Percentiles rank a stretch among this genome's conserved stretches.
phyloP scores from a whole-genome alignment of 148 eudicot species.

The Agrostemma githago region DNA sequence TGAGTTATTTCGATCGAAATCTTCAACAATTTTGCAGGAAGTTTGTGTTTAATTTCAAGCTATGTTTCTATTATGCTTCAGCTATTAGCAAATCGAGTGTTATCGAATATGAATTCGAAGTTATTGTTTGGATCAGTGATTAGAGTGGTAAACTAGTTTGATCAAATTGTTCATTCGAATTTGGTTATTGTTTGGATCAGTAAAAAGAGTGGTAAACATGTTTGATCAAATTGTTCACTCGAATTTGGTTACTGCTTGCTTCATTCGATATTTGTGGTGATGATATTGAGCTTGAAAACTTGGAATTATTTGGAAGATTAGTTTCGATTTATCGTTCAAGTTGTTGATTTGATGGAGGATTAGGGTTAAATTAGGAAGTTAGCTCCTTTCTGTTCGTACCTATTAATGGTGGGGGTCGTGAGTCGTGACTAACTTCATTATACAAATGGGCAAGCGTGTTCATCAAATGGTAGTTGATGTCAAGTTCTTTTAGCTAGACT shows the following conservation, averaged over 20 bases:
- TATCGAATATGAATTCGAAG: background rate
- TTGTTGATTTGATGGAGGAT: background rate
- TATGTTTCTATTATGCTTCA: background rate
- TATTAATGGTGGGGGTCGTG: too few species aligned
- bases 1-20: background rate
- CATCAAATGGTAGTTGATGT: background rate
- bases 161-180: background rate
- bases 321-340: too few species aligned
- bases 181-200: background rate
- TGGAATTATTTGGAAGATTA: background rate
- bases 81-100: too few species aligned
- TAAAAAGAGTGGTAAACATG: background rate
- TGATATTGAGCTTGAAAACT: background rate
- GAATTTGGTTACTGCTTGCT: too few species aligned
- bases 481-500: too few species aligned
- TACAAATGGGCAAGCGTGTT: background rate
- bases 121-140: background rate
- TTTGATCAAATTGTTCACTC: background rate
- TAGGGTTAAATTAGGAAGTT: too few species aligned
- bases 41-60: background rate
- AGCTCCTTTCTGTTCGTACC: too few species aligned
- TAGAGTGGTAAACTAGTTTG: background rate
- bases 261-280: background rate
- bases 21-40: too few species aligned
- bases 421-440: background rate